phyloP scores from a whole-genome alignment of 1,284 basidiomycete genomes.

The Uromyces viciae-fabae region DNA sequence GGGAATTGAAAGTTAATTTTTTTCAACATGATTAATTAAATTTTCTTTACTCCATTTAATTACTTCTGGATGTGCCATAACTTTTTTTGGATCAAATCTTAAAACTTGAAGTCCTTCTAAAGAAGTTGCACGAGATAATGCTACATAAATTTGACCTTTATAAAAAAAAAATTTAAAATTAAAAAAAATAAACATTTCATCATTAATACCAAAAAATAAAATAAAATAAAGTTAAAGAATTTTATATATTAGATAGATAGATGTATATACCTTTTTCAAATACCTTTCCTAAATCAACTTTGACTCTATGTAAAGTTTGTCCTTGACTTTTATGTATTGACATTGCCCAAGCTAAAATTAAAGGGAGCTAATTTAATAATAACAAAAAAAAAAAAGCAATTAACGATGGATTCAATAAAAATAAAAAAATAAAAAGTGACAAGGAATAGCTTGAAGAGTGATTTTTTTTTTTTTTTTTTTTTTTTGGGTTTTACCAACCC shows the following conservation, averaged over 20 bases:
- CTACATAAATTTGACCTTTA: conserved; percentile 54
- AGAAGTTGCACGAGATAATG: conserved; percentile 54
- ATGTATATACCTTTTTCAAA: conserved; percentile 41
- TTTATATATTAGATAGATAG: neutral
- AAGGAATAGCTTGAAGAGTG: neutral
- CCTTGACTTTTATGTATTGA: conserved; percentile 47
- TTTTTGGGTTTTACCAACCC: too few relatives aligned
- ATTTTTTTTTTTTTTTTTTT: too few relatives aligned
- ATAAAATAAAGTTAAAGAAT: neutral
- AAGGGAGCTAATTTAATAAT: conserved; percentile 29
- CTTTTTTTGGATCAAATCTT: conserved; percentile 66
- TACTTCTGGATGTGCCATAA: conserved; percentile 55
- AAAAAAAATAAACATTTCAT: conserved; percentile 49
- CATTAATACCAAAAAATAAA: neutral
- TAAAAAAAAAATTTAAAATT: neutral
- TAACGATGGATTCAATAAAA: too few relatives aligned
- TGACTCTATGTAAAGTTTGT: conserved; percentile 46
- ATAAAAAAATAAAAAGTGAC: neutral
- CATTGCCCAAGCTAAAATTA: conserved; percentile 46
- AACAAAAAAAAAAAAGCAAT: neutral
- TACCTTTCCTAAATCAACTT: conserved; percentile 45
- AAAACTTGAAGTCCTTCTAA: conserved; percentile 55
- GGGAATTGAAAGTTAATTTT: neutral
- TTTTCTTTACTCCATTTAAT: conserved; percentile 46
- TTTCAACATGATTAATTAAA: neutral